phyloP scores from a whole-genome alignment of 768 basidiomycete genomes.

The Mycena crocata region DNA sequence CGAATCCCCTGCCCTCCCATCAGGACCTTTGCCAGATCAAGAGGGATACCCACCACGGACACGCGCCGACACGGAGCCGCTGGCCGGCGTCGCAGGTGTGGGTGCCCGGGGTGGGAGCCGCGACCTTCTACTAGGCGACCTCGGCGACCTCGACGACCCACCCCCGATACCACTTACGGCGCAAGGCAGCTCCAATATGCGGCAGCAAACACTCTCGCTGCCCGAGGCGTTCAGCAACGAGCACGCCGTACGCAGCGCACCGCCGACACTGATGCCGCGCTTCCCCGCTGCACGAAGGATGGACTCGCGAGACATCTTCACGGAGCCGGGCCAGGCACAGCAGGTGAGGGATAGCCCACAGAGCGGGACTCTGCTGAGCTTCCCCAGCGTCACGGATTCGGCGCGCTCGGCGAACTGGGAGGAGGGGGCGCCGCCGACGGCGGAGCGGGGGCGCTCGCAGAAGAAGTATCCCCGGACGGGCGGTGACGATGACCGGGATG shows the following conservation, averaged over 20 bases:
- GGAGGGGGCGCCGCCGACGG: constrained; percentile 37
- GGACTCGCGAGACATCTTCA: constrained; percentile 54
- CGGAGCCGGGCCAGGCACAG: constrained; percentile 33
- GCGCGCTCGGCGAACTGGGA: constrained; percentile 56
- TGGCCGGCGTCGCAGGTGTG: constrained; percentile 1
- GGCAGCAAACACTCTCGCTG: constrained; percentile 46
- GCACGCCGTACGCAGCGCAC: constrained; percentile 57
- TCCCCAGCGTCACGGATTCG: constrained; percentile 66
- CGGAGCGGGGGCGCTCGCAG: constrained; percentile 48
- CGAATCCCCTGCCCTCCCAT: constrained; percentile 42
- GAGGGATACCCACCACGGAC: constrained; percentile 29
- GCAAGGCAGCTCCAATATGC: not conserved
- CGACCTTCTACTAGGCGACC: constrained; percentile 31
- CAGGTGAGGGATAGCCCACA: constrained; percentile 35
- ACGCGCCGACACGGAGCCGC: constrained; percentile 27
- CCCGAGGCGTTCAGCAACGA: constrained; percentile 45
- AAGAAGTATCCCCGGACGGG: constrained; percentile 62
- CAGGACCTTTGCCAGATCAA: constrained; percentile 44
- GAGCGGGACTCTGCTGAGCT: constrained; percentile 55
- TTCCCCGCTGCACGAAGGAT: constrained; percentile 43
- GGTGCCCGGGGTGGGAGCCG: constrained; percentile 13
- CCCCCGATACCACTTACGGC: constrained; percentile 16
- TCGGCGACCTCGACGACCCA: constrained; percentile 32
- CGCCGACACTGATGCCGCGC: constrained; percentile 54
- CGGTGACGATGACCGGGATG: constrained; percentile 68